Evolutionary conservation across 169 alveolate species (phyloP).

Genomic region (Perkinsus chesapeaki): DNA sequence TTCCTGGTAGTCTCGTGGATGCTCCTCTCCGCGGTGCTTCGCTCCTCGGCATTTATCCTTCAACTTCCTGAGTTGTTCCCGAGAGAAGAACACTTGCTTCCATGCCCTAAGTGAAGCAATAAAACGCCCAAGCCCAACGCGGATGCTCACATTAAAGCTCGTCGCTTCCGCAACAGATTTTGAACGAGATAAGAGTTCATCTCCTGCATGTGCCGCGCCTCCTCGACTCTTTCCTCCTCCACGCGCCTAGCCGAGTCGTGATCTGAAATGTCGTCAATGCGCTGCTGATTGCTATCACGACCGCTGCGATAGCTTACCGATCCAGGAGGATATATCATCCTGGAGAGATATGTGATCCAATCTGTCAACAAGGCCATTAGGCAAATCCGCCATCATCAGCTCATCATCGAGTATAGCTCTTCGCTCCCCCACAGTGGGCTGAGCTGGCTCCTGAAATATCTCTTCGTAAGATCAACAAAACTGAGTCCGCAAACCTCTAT

Average conservation of each 20-base stretch:
- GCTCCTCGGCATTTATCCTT: not conserved
- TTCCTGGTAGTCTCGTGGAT: not conserved
- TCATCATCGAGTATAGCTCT: not conserved
- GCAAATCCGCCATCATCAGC: not conserved
- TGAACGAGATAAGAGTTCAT: not conserved
- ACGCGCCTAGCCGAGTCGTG: not conserved
- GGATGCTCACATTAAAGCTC: not conserved
- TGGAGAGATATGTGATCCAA: not conserved
- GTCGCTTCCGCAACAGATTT: not conserved
- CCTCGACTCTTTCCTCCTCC: not conserved
- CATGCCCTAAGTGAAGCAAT: not conserved
- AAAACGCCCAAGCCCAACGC: not conserved
- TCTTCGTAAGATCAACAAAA: no score
- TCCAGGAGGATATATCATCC: not conserved
- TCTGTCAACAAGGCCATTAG: not conserved
- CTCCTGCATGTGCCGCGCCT: not conserved
- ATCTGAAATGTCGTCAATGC: not conserved
- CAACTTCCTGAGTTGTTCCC: not conserved
- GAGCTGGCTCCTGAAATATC: no score
- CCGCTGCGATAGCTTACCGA: not conserved
- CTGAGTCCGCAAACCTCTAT: not conserved
- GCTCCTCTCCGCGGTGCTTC: not conserved
- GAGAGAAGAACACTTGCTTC: not conserved
- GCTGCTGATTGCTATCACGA: not conserved
- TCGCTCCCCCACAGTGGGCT: no score